Evolutionary conservation across 345 rosid species (phyloP).

Genomic region (Eucalyptus regnans): DNA sequence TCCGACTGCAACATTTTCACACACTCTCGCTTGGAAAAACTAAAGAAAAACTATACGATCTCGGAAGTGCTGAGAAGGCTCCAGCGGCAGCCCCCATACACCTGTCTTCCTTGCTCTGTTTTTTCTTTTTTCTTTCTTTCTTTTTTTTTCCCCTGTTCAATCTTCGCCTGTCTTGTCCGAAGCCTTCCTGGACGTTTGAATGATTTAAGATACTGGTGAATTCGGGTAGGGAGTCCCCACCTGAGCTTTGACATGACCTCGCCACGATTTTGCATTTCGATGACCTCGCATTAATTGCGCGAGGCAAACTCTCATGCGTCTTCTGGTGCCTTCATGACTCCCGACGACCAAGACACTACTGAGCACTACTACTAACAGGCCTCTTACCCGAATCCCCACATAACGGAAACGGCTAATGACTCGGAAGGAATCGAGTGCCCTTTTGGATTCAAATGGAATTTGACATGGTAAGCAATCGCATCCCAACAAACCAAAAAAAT

Average conservation of each 20-base stretch:
- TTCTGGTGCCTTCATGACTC: background rate
- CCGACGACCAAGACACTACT: background rate
- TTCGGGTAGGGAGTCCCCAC: background rate
- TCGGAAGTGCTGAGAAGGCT: background rate
- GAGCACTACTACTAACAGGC: background rate
- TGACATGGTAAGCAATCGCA: background rate
- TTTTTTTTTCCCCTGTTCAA: background rate
- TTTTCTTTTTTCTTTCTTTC: background rate
- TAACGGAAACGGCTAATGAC: background rate
- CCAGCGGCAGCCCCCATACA: background rate
- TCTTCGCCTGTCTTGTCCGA: background rate
- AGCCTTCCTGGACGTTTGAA: background rate
- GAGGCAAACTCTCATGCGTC: background rate
- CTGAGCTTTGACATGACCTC: background rate
- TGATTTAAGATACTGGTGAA: background rate
- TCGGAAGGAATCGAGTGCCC: background rate
- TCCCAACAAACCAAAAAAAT: background rate
- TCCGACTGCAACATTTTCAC: background rate
- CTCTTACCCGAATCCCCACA: background rate
- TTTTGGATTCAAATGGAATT: background rate
- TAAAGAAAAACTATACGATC: background rate
- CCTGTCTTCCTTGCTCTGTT: background rate
- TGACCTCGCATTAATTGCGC: background rate
- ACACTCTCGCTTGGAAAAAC: background rate
- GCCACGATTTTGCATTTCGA: background rate